Conservation (phyloP, 352 stramenopile species). For the Pythium sukuiense region DNA sequence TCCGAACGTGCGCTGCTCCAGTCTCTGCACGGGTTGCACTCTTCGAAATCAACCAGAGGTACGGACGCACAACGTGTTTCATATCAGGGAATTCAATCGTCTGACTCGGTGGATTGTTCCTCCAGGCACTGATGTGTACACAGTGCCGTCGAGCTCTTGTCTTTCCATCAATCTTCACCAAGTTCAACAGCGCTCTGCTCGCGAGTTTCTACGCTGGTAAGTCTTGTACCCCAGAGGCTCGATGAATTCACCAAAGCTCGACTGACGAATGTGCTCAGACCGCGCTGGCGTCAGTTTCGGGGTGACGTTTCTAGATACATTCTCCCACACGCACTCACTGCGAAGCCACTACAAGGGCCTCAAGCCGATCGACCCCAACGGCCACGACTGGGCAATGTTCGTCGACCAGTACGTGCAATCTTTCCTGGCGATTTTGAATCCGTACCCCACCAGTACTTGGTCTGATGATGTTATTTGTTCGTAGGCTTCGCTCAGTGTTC, state of each 20-base stretch:
- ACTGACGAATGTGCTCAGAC: slow-evolving; percentile 31
- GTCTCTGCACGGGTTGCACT: slow-evolving; percentile 64
- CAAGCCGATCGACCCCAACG: slow-evolving; percentile 58
- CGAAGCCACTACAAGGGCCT: slow-evolving; percentile 73
- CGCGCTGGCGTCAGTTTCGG: slow-evolving; percentile 73
- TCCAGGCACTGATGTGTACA: slow-evolving; percentile 35
- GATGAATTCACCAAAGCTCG: neutral
- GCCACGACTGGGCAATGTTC: slow-evolving; percentile 63
- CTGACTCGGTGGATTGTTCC: neutral
- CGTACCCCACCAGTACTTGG: slow-evolving; percentile 1
- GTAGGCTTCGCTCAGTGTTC: slow-evolving; percentile 80
- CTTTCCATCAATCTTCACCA: slow-evolving; percentile 79
- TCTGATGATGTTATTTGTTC: slow-evolving; percentile 4
- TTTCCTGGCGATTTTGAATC: neutral
- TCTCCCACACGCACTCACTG: slow-evolving; percentile 67
- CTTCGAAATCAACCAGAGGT: slow-evolving; percentile 78
- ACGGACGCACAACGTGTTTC: neutral
- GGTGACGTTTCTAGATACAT: slow-evolving; percentile 68
- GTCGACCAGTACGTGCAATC: slow-evolving; percentile 59
- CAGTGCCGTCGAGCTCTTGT: slow-evolving; percentile 56
- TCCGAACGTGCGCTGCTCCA: slow-evolving; percentile 70
- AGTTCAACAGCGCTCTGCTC: slow-evolving; percentile 72
- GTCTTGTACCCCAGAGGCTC: neutral
- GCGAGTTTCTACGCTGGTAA: slow-evolving; percentile 77
- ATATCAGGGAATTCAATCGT: too few species aligned